Base-by-base conservation (phyloP, 2,329 filamentous ascomycete genomes). In the Aspergillus carbonarius region DNA sequence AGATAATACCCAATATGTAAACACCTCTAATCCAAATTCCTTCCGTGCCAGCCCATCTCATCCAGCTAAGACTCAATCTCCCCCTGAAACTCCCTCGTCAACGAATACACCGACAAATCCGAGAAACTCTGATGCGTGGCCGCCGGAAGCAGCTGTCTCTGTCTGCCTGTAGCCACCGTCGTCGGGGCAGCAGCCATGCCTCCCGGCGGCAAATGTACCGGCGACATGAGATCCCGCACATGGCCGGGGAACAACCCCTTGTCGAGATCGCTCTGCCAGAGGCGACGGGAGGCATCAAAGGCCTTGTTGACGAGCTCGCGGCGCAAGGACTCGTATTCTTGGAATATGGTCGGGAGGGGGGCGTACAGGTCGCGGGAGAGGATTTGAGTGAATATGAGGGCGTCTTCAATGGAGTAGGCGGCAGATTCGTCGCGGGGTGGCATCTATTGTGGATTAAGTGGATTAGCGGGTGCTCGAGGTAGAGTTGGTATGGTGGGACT, bases 371-470 rank as follows among this genome's bases (percentile, higher is more conserved):
- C 64, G 5, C 66, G 58, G 2, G 69, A 60, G 13, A 78, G 59
- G 23, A 72, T 66, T 2, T 72, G 70, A 13, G 73, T 69, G 58
- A 78, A 70, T 4, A 78, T 63, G 35, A 78, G 70, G 7, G 71
- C 70, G 51, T 78, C 76, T 59, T 78, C 76, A n/a, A 78, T 68
- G 3, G 73, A 74, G 40, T 74, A 72, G 1, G 74, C 72, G 12
- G 74, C 74, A 5, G 73, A 75, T 69, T 78, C 76, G 52, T 76
- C 76, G 39, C 74, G 73, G 0, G 76, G 76, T 17, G 76, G 76
- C 76, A 78, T 78, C 74, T 77, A 44, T 46, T 32, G 23, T 32
- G 30, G 6, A 2, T 18, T 40, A 10, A 1, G 3, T 9, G 7
- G 34, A 25, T 49, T 39, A 20, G 32, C 13, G 4, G 5, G 1